Conservation (phyloP, 805 yeast genomes). For the Schwanniomyces pseudopolymorphus region DNA sequence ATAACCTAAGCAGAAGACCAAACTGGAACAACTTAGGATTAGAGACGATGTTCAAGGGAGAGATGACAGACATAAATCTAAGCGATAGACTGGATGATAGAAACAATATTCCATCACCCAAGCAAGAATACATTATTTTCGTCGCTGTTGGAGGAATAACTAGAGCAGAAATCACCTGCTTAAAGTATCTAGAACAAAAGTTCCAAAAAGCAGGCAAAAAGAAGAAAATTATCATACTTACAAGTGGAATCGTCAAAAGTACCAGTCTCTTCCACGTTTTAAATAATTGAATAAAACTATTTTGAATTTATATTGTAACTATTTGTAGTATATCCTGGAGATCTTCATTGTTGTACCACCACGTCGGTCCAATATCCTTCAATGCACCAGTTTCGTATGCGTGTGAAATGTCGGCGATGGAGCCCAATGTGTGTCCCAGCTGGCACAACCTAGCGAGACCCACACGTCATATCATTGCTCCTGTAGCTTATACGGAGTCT, state of each 20-base stretch:
- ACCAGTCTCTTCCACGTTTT: constrained; percentile 25
- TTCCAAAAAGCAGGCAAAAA: constrained; percentile 22
- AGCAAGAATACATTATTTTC: constrained; percentile 38
- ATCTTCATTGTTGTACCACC: background rate
- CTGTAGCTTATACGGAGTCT: constrained; percentile 31
- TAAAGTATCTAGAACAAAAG: constrained; percentile 57
- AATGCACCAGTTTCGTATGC: background rate
- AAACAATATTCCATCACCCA: background rate
- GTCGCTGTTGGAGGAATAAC: constrained; percentile 84
- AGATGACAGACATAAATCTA: constrained; percentile 36
- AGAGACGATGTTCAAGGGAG: constrained; percentile 43
- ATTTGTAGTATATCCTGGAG: background rate
- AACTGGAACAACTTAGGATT: constrained; percentile 46
- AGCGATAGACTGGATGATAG: constrained; percentile 22
- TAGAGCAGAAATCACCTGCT: constrained; percentile 74
- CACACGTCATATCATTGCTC: background rate
- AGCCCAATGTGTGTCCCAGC: background rate
- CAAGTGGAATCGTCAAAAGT: constrained; percentile 44
- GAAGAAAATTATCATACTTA: constrained; percentile 41
- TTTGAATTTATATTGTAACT: background rate
- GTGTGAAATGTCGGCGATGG: background rate
- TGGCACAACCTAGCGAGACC: background rate
- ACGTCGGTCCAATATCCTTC: background rate
- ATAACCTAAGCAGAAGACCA: constrained; percentile 34
- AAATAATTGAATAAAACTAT: background rate